Base-by-base conservation (phyloP, 2,329 filamentous ascomycete genomes). In the Clonostachys byssicola region DNA sequence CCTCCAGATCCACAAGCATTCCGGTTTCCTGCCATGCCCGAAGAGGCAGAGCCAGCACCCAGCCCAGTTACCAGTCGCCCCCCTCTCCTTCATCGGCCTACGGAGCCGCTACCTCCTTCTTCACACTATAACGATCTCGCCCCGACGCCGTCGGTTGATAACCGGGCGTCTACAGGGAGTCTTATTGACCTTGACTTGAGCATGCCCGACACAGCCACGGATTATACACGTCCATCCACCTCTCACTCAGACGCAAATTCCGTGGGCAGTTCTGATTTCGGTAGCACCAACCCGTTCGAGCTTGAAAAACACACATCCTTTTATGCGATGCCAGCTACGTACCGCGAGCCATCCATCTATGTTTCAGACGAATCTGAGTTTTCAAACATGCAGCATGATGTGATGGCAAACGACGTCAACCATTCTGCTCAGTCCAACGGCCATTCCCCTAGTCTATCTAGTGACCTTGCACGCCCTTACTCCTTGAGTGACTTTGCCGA, bases 291-390 rank as follows among this genome's bases (percentile, higher is more conserved):
- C 53, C 80, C 81, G 0, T 85, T 85, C 48, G 79, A 84, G 47
- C 68, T 85, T 5, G 82, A 86, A 59, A 74, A 77, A n/a, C 81
- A 84, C 53, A 69, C 78, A 2, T 83, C 80, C 2, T 63, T 82
- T 2, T 80, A 81, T 51, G 67, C 66, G 12, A 57, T 62, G 54
- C 61, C 68, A 5, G 56, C 63, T 5, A 60, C 64, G 1, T 69
- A 65, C 44, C 69, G 79, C 35, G 78, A 81, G 52, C 78, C 78
- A 1, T 81, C 77, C 5, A 81, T 83, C 42, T 84, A 83, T 55
- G 74, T 83, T 10, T 78, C 78, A 1, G 80, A 83, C 51, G 78
- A 81, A 49, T 78, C 75, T 8, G 71, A 77, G 23, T 76, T 72
- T 49, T 68, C 74, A 4, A 53, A 59, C 42, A 48, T 50, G 20